phyloP scores from a whole-genome alignment of 192 early-diverging fungal species.

The Backusella mclennaniae region DNA sequence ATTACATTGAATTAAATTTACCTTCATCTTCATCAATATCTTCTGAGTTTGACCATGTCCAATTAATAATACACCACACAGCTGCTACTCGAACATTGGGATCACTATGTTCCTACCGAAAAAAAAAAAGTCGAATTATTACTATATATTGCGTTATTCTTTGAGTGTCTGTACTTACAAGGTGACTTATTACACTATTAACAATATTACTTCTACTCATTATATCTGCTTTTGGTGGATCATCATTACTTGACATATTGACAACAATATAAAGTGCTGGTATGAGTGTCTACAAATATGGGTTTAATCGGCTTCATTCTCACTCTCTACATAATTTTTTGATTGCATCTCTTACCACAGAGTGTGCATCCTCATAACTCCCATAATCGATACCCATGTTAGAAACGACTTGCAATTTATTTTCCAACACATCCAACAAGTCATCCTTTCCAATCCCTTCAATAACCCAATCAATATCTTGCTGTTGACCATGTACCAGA shows the following conservation, averaged over 20 bases:
- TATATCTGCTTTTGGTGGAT: slow-evolving; percentile 59
- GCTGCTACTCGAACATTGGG: slow-evolving; percentile 60
- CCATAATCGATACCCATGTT: slow-evolving; percentile 27
- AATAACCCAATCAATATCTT: slow-evolving; percentile 49
- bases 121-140: neutral
- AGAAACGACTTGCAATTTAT: slow-evolving; percentile 47
- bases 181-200: slow-evolving; percentile 40
- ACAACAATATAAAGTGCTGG: slow-evolving; percentile 69
- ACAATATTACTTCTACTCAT: slow-evolving; percentile 55
- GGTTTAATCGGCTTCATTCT: slow-evolving; percentile 13
- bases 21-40: slow-evolving; percentile 13
- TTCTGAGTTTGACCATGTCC: slow-evolving; percentile 66
- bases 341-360: neutral
- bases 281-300: slow-evolving; percentile 16
- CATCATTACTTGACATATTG: slow-evolving; percentile 66
- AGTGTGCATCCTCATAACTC: slow-evolving; percentile 16
- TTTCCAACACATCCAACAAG: slow-evolving; percentile 64
- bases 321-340: too few relatives aligned
- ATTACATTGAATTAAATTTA: neutral
- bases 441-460: slow-evolving; percentile 61
- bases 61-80: slow-evolving; percentile 74
- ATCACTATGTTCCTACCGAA: slow-evolving; percentile 49
- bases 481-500: slow-evolving; percentile 54
- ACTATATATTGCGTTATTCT: neutral
- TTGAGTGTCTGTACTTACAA: slow-evolving; percentile 26